Evolutionary conservation across 2,329 filamentous ascomycete species (phyloP).

Genomic region (Curvularia lunata): DNA sequence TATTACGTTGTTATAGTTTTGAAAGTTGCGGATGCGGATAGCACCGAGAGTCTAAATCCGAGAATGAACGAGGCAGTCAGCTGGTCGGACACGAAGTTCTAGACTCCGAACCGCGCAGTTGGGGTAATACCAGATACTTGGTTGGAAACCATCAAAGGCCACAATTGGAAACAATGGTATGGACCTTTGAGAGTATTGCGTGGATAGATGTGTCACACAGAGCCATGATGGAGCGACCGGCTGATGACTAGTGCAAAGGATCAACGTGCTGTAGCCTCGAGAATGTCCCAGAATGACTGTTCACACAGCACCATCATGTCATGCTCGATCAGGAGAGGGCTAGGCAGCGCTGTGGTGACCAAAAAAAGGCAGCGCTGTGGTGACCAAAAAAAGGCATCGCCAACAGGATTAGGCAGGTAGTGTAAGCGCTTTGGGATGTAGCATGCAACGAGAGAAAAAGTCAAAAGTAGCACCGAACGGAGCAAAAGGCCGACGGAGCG

Average conservation of each 20-base stretch:
- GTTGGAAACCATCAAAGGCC: conserved; percentile 19
- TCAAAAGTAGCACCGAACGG: conserved; percentile 24
- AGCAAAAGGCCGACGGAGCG: conserved; percentile 16
- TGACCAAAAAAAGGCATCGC: conserved; percentile 32
- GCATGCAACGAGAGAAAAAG: conserved; percentile 27
- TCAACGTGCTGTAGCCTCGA: conserved; percentile 18
- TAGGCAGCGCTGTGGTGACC: conserved; percentile 22
- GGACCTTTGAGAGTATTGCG: conserved; percentile 20
- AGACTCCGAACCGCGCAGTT: conserved; percentile 37
- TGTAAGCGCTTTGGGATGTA: conserved; percentile 29
- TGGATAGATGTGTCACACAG: conserved; percentile 32
- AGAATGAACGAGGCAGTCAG: conserved; percentile 35
- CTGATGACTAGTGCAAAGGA: conserved; percentile 21
- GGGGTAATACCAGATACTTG: conserved; percentile 22
- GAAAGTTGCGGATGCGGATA: conserved; percentile 12
- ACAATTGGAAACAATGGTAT: conserved; percentile 27
- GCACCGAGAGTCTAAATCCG: conserved; percentile 21
- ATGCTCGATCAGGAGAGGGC: background rate
- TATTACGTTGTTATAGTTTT: conserved; percentile 22
- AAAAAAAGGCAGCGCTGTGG: conserved; percentile 34
- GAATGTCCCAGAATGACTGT: conserved; percentile 27
- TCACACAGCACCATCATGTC: background rate
- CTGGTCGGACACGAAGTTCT: conserved; percentile 31
- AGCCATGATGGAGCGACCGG: conserved; percentile 29
- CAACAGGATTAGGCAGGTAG: conserved; percentile 21